Evolutionary conservation across 306 rosid species (phyloP).

Genomic region (Begonia masoniana): DNA sequence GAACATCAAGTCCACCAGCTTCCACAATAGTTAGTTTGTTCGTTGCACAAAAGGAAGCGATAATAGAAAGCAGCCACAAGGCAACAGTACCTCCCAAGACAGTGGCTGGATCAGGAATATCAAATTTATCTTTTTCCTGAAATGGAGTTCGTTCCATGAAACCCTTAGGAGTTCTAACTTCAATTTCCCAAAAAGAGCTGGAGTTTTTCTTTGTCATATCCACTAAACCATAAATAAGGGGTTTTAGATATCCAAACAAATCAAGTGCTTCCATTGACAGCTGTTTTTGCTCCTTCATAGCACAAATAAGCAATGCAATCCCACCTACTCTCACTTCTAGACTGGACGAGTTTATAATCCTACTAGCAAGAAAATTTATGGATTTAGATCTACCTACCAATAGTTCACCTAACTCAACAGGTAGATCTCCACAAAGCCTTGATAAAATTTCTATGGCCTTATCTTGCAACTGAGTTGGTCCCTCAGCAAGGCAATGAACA

Average conservation of each 20-base stretch:
- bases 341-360: slow-evolving; percentile 62
- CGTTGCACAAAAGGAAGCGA: slow-evolving; percentile 48
- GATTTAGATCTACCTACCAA: slow-evolving; percentile 46
- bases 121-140: slow-evolving; percentile 56
- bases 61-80: slow-evolving; percentile 72
- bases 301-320: slow-evolving; percentile 67
- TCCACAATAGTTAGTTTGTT: slow-evolving; percentile 50
- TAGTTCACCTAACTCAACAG: slow-evolving; percentile 49
- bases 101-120: slow-evolving; percentile 50
- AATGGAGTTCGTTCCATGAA: slow-evolving; percentile 59
- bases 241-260: slow-evolving; percentile 41
- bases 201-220: slow-evolving; percentile 58
- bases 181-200: slow-evolving; percentile 41
- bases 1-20: slow-evolving; percentile 84
- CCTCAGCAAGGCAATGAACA: slow-evolving; percentile 71
- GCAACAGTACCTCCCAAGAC: slow-evolving; percentile 65
- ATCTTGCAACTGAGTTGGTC: slow-evolving; percentile 66
- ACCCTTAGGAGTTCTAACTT: slow-evolving; percentile 46
- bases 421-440: slow-evolving; percentile 70
- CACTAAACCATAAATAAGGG: slow-evolving; percentile 55
- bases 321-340: slow-evolving; percentile 80
- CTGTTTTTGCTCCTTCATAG: slow-evolving; percentile 58
- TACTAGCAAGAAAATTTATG: slow-evolving; percentile 58
- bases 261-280: slow-evolving; percentile 59
- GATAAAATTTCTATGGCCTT: slow-evolving; percentile 81